Percentiles rank a stretch among this genome's conserved stretches.
These are phyloP conservation scores for Fusarium sp. DNA, from an alignment of 2,329 filamentous ascomycete species.

Conservation along the genomic window DNA sequence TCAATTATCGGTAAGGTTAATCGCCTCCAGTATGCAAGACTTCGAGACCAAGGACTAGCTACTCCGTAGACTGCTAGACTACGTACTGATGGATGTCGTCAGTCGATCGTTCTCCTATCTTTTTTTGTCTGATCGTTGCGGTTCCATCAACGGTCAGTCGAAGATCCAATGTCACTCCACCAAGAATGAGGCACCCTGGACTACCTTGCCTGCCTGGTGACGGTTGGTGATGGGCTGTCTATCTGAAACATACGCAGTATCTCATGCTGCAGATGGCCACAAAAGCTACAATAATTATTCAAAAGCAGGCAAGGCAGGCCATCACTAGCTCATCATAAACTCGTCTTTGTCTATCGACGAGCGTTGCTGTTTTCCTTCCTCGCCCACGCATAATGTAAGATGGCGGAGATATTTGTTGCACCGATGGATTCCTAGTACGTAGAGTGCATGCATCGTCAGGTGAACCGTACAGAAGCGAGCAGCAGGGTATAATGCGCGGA, in stretches of 20 bases:
- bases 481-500: constrained; percentile 9
- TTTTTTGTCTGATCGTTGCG: constrained; percentile 7
- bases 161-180: constrained; percentile 17
- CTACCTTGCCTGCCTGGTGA: neutral
- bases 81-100: constrained; percentile 13
- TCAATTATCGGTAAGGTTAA: neutral
- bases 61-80: constrained; percentile 4
- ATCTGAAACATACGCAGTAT: constrained; percentile 34
- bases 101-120: constrained; percentile 12
- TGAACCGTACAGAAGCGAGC: constrained; percentile 30
- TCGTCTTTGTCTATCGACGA: neutral
- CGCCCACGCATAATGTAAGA: neutral
- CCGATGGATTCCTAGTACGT: constrained; percentile 8
- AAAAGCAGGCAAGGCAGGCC: constrained; percentile 21
- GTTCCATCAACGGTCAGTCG: constrained; percentile 11
- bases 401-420: neutral
- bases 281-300: neutral
- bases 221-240: neutral
- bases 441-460: constrained; percentile 34
- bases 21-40: neutral
- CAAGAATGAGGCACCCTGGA: constrained; percentile 2
- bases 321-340: neutral
- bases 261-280: neutral
- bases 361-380: neutral
- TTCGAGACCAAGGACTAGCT: constrained; percentile 3